Conservation (phyloP, 768 basidiomycete genomes). For the Termitomyces sp. region DNA sequence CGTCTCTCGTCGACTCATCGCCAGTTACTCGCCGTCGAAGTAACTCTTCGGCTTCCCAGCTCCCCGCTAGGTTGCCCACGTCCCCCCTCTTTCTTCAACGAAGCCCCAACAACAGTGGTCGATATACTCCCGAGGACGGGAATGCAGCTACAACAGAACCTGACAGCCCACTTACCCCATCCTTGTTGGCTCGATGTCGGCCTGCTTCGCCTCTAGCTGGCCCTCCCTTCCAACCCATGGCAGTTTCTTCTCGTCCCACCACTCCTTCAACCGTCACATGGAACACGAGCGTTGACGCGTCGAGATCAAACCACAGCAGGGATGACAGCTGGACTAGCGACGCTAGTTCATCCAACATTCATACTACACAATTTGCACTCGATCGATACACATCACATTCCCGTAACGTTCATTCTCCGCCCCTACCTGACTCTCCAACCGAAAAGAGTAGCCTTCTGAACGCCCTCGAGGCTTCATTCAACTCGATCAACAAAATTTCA, state of each 20-base stretch:
- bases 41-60: constrained; percentile 49
- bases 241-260: constrained; percentile 55
- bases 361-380: constrained; percentile 20
- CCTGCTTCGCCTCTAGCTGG: constrained; percentile 71
- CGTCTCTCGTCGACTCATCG: constrained; percentile 23
- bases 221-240: constrained; percentile 53
- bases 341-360: constrained; percentile 24
- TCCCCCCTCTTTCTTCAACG: constrained; percentile 50
- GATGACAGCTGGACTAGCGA: constrained; percentile 57
- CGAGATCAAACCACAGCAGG: constrained; percentile 37
- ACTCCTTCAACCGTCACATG: constrained; percentile 77
- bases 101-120: constrained; percentile 54
- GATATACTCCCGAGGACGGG: constrained; percentile 54
- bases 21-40: constrained; percentile 38
- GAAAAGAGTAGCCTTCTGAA: constrained; percentile 29
- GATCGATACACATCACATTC: constrained; percentile 36
- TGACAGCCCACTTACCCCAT: constrained; percentile 44
- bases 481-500: constrained; percentile 14
- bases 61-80: constrained; percentile 44
- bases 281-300: constrained; percentile 35
- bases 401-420: constrained; percentile 50
- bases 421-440: constrained; percentile 56
- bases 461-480: constrained; percentile 23
- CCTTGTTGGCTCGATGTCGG: constrained; percentile 50
- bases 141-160: constrained; percentile 29